Evolutionary conservation across 2,329 filamentous ascomycete species (phyloP).

Genomic region (Penicillium oxalicum): DNA sequence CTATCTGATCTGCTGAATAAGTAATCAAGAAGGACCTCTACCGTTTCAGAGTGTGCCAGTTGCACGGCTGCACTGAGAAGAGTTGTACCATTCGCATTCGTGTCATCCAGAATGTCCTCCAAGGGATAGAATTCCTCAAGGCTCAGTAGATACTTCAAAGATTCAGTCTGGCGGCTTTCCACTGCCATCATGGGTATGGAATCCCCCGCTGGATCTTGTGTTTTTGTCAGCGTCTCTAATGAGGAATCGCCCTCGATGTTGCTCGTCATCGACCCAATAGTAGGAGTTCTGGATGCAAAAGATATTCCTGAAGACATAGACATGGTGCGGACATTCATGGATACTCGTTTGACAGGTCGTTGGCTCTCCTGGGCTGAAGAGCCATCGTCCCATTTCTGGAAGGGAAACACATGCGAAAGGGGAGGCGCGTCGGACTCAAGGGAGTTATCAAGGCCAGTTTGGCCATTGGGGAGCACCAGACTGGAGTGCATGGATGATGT

Average conservation of each 20-base stretch:
- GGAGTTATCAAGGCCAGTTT: conserved; percentile 10
- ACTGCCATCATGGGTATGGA: conserved; percentile 85
- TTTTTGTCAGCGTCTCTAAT: conserved; percentile 56
- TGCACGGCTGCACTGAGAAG: conserved; percentile 87
- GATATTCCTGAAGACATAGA: conserved; percentile 82
- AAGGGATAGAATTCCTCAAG: conserved; percentile 70
- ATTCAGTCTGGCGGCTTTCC: conserved; percentile 63
- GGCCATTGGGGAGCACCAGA: conserved; percentile 15
- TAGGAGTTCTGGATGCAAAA: conserved; percentile 71
- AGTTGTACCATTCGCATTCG: conserved; percentile 84
- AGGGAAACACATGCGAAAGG: conserved; percentile 85
- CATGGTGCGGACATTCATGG: conserved; percentile 82
- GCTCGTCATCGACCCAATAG: conserved; percentile 66
- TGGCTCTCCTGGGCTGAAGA: conserved; percentile 39
- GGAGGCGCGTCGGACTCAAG: conserved; percentile 26
- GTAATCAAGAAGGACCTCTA: conserved; percentile 68
- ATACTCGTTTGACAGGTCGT: conserved; percentile 68
- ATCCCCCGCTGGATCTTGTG: conserved; percentile 63
- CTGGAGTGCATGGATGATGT: conserved; percentile 20
- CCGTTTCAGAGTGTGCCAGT: conserved; percentile 66
- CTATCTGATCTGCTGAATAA: conserved; percentile 55
- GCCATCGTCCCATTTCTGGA: conserved; percentile 57
- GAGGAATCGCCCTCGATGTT: conserved; percentile 81
- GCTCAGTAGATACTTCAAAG: conserved; percentile 73
- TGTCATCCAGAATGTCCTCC: conserved; percentile 68